phyloP scores from a whole-genome alignment of 371 early-diverging fungal genomes.

The Mucor saturninus region DNA sequence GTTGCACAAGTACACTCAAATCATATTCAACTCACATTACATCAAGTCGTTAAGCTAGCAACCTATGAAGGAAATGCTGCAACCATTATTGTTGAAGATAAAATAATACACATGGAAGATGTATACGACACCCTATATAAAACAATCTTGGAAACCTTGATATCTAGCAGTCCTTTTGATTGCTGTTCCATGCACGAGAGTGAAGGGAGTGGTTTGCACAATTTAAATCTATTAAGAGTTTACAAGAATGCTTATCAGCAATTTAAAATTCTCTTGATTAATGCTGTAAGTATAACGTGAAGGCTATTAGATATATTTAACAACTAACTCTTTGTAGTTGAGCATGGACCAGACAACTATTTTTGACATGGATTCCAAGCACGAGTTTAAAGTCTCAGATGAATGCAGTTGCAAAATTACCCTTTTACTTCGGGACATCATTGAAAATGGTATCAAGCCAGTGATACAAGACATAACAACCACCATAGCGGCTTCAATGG shows the following conservation, averaged over 20 bases:
- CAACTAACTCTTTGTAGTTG: too few species aligned
- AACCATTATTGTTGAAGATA: neutral
- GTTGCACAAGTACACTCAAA: neutral
- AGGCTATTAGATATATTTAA: too few species aligned
- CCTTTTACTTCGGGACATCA: neutral
- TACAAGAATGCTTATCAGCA: too few species aligned
- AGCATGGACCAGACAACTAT: neutral
- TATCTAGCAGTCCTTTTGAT: neutral
- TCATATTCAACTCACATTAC: neutral
- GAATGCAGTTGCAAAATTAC: neutral
- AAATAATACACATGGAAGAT: neutral
- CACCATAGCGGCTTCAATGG: neutral
- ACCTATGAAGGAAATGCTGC: neutral
- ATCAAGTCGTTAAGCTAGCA: neutral
- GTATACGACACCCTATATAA: neutral
- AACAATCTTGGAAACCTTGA: neutral
- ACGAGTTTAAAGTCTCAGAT: neutral
- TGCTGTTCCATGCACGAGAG: neutral
- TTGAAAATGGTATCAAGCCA: neutral
- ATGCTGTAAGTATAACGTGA: too few species aligned
- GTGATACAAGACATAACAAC: neutral
- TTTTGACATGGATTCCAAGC: neutral
- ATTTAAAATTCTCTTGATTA: too few species aligned
- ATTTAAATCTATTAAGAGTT: neutral
- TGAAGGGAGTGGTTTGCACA: neutral